Evolutionary conservation across 371 early-diverging fungal genomes (phyloP).

Genomic region (Circinella umbellata): DNA sequence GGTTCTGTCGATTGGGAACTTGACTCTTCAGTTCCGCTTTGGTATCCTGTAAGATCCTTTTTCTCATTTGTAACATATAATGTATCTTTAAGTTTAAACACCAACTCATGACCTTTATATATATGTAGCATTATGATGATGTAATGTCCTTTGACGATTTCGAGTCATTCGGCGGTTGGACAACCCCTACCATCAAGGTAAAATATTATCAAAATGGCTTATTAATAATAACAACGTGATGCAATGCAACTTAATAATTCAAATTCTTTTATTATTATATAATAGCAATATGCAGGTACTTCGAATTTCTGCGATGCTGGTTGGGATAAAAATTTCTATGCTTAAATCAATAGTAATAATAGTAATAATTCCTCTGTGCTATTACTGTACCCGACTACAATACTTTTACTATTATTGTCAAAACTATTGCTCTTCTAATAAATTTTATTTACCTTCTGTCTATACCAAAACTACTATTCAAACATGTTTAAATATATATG

Average conservation of each 20-base stretch:
- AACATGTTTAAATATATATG: too few relatives aligned
- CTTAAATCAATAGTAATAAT: background rate
- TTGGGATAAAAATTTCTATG: slow-evolving; percentile 29
- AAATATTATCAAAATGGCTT: too few relatives aligned
- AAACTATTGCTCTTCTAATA: too few relatives aligned
- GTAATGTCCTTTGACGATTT: slow-evolving; percentile 20
- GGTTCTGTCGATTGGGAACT: slow-evolving; percentile 20
- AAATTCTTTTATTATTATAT: background rate
- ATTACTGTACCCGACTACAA: too few relatives aligned
- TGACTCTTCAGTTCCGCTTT: slow-evolving; percentile 26
- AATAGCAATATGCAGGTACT: slow-evolving; percentile 27
- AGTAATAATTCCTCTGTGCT: too few relatives aligned
- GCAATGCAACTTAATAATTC: background rate
- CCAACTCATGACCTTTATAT: too few relatives aligned
- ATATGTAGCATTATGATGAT: slow-evolving; percentile 17
- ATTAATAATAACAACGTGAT: too few relatives aligned
- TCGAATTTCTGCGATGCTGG: slow-evolving; percentile 21
- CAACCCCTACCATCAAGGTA: slow-evolving; percentile 29
- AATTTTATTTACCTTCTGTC: too few relatives aligned
- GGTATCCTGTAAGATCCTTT: slow-evolving; percentile 18
- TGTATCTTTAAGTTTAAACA: too few relatives aligned
- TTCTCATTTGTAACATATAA: too few relatives aligned
- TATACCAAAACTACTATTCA: too few relatives aligned
- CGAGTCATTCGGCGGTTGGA: slow-evolving; percentile 29
- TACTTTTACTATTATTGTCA: too few relatives aligned